Base-by-base conservation (phyloP, 2,329 filamentous ascomycete genomes). In the Colletotrichum viniferum region DNA sequence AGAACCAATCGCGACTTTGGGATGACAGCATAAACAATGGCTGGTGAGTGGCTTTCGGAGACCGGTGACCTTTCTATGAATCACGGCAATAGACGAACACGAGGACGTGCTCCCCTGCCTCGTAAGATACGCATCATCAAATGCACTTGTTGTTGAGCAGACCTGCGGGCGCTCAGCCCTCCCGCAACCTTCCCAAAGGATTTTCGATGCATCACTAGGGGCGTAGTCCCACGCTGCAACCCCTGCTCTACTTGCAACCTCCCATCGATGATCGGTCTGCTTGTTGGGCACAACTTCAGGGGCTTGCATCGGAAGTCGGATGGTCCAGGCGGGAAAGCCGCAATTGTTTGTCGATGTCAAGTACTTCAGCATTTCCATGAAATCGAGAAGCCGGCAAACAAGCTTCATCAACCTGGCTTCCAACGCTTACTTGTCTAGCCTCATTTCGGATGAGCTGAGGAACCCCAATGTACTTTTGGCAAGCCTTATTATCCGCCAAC, bases 151-250 rank as follows among this genome's bases (percentile, higher is more conserved):
- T 48, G 43, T 48, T 60, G 6, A 18, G 18, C 12, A 36, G 32
- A 58, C 24, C 18, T 32, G 55, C 63, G 56, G 61, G 21, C 69
- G 43, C 73, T 58, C 69, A 68, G 69, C 69, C 63, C 73, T 66
- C 55, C 18, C 26, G 32, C 67, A 18, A 71, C 61, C 68, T 67
- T 34, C 32, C 62, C 63, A 60, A 64, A 76, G 73, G 69, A 73
- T 76, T 76, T 76, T 55, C 63, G 36, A 56, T 73, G 69, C 73
- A 60, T 76, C 48, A 48, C 24, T 63, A 52, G 63, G 28, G 21
- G 62, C 32, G 34, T 58, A 21, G 56, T 69, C 63, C 62, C 62
- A 67, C 56, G 36, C 62, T 18, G 69, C 63, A 65, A 58, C 32
- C 58, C 60, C 72, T 67, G 69, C 58, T 61, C n/a, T 16, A 38